Percentiles rank a stretch among this genome's conserved stretches.
phyloP scores from a whole-genome alignment of 345 rosid species.

The Salix dunnii region DNA sequence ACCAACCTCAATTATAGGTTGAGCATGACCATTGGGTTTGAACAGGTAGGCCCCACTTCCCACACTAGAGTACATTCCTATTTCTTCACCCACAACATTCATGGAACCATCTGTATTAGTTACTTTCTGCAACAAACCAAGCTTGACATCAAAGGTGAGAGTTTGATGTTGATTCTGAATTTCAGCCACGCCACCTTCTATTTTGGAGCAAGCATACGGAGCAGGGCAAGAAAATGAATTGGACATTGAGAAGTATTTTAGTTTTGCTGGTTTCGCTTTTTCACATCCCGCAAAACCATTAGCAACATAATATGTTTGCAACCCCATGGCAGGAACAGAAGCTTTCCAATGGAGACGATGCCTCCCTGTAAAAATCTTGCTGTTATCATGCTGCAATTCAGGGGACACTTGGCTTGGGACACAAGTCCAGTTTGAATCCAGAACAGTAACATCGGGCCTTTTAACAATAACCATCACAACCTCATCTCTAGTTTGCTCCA shows the following conservation, averaged over 20 bases:
- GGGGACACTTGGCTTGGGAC: constrained; percentile 91
- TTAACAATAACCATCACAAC: constrained; percentile 67
- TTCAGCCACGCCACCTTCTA: constrained; percentile 54
- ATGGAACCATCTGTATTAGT: constrained; percentile 43
- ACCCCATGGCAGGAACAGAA: constrained; percentile 81
- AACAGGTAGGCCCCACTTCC: constrained; percentile 94
- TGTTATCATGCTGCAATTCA: constrained; percentile 72
- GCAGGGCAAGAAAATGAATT: constrained; percentile 61
- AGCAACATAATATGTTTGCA: constrained; percentile 79
- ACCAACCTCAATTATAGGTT: constrained; percentile 53
- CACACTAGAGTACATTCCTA: constrained; percentile 64
- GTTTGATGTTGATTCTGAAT: constrained; percentile 64
- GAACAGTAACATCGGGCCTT: constrained; percentile 68
- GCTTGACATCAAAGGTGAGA: constrained; percentile 60
- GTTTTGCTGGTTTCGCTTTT: constrained; percentile 63
- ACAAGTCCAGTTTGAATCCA: constrained; percentile 88
- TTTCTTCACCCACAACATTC: constrained; percentile 63
- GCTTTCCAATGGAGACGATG: constrained; percentile 94
- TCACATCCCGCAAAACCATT: constrained; percentile 78
- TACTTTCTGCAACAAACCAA: constrained; percentile 66
- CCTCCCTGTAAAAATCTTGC: constrained; percentile 67
- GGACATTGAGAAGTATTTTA: constrained; percentile 49
- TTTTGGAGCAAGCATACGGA: constrained; percentile 66
- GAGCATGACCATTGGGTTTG: constrained; percentile 74
- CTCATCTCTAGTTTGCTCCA: constrained; percentile 84